A percentile compares a stretch with the other conserved stretches of the same genome.
These are phyloP conservation scores for Sarocladiaceae sp. DNA, from an alignment of 2,329 filamentous ascomycete genomes.

Conservation along the genomic window DNA sequence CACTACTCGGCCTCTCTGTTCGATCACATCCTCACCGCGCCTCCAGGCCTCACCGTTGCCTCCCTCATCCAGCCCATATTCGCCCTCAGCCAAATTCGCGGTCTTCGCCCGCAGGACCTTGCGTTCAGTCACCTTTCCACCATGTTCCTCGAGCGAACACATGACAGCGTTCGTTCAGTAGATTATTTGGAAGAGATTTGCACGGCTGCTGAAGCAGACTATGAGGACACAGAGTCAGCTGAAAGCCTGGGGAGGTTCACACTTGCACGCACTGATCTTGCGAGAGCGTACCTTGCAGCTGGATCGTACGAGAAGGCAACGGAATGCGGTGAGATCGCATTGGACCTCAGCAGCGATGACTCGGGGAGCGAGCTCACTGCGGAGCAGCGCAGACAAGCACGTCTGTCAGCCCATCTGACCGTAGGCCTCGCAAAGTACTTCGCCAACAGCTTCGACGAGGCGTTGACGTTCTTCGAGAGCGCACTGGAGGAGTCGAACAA, in stretches of 20 bases:
- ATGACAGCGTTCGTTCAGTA: constrained; percentile 62
- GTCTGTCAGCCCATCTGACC: constrained; percentile 81
- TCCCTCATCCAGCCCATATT: constrained; percentile 83
- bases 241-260: constrained; percentile 72
- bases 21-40: constrained; percentile 66
- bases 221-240: constrained; percentile 76
- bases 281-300: constrained; percentile 73
- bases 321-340: constrained; percentile 74
- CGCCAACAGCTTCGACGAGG: constrained; percentile 57
- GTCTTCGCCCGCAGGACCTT: constrained; percentile 66
- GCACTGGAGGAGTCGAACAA: constrained; percentile 73
- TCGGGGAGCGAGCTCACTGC: constrained; percentile 60
- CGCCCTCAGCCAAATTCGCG: constrained; percentile 75
- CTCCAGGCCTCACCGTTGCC: constrained; percentile 45
- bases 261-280: constrained; percentile 80
- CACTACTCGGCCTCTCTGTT: constrained; percentile 81
- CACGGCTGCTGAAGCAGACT: constrained; percentile 69
- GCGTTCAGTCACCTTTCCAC: constrained; percentile 73
- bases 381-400: constrained; percentile 63
- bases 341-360: constrained; percentile 73
- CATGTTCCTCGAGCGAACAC: constrained; percentile 76
- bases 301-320: constrained; percentile 63
- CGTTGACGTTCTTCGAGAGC: constrained; percentile 74
- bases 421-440: constrained; percentile 81
- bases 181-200: constrained; percentile 63